Conservation (phyloP, 805 yeast genomes). For the Saccharomyces cerevisiae region DNA sequence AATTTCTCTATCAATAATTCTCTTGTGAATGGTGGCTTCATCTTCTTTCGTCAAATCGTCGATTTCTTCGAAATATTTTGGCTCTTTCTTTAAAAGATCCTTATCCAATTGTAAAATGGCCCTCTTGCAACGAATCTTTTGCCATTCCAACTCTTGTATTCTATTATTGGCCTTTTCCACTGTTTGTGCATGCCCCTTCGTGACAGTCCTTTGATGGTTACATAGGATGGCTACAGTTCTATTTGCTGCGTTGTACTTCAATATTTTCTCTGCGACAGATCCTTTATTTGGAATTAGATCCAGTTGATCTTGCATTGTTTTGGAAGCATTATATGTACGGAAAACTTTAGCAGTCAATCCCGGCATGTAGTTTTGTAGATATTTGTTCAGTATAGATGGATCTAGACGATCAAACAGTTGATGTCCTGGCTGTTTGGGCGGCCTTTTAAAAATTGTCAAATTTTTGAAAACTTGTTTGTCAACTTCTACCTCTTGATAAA, state of each 20-base stretch:
- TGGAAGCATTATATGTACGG: conserved; percentile 94
- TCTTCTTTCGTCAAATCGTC: conserved; percentile 61
- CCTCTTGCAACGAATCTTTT: conserved; percentile 62
- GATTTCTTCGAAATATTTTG: conserved; percentile 57
- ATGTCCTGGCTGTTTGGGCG: conserved; percentile 87
- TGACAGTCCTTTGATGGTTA: conserved; percentile 92
- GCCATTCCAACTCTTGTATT: conserved; percentile 78
- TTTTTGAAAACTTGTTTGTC: conserved; percentile 88
- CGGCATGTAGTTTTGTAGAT: conserved; percentile 81
- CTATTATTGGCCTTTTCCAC: conserved; percentile 72
- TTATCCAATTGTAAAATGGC: conserved; percentile 64
- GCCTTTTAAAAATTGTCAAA: conserved; percentile 74
- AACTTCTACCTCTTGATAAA: conserved; percentile 86
- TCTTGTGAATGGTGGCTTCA: conserved; percentile 47
- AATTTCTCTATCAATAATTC: conserved; percentile 54
- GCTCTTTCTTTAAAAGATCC: conserved; percentile 39
- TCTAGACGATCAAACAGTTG: conserved; percentile 85
- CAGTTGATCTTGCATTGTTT: conserved; percentile 92
- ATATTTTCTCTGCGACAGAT: conserved; percentile 77
- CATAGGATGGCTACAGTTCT: conserved; percentile 91
- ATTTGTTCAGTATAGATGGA: conserved; percentile 74
- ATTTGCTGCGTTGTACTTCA: conserved; percentile 88
- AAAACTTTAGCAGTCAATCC: conserved; percentile 94
- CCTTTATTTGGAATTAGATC: conserved; percentile 82
- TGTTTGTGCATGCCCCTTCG: conserved; percentile 73